These are phyloP conservation scores for Paramicrosporidium saccamoebae DNA, from an alignment of 371 early-diverging fungal genomes.

Conservation along the genomic window DNA sequence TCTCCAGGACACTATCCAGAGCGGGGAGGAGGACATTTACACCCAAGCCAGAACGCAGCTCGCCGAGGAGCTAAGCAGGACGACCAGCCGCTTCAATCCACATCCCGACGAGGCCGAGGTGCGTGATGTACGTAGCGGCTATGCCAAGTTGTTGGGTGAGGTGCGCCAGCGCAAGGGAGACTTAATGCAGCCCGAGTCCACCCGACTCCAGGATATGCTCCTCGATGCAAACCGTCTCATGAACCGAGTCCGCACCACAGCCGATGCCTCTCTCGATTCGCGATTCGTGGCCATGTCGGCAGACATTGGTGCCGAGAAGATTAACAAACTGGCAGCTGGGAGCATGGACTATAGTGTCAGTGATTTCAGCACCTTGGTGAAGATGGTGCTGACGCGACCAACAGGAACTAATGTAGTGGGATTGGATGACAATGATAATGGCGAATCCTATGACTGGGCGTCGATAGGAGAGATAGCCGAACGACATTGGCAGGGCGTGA, in stretches of 20 bases:
- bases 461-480: slow-evolving; percentile 16
- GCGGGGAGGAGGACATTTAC: no score
- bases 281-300: slow-evolving; percentile 26
- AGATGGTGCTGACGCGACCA: slow-evolving; percentile 11
- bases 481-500: no score
- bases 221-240: slow-evolving; percentile 19
- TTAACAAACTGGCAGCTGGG: slow-evolving; percentile 27
- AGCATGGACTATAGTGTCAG: slow-evolving; percentile 24
- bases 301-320: slow-evolving; percentile 32
- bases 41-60: no score
- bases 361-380: slow-evolving; percentile 23
- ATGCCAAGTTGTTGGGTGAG: no score
- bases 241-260: slow-evolving; percentile 17
- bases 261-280: slow-evolving; percentile 68
- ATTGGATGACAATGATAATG: slow-evolving; percentile 1
- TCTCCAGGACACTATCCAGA: no score
- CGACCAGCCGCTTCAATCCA: no score
- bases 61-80: no score
- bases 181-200: no score
- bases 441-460: slow-evolving; percentile 16
- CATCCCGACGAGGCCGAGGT: no score
- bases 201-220: no score
- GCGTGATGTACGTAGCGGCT: no score
- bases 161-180: no score
- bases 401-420: background rate